A percentile compares a stretch with the other conserved stretches of the same genome.
Conservation (phyloP, 176 grass and related monocot genomes). For the Aegilops bicornis region DNA sequence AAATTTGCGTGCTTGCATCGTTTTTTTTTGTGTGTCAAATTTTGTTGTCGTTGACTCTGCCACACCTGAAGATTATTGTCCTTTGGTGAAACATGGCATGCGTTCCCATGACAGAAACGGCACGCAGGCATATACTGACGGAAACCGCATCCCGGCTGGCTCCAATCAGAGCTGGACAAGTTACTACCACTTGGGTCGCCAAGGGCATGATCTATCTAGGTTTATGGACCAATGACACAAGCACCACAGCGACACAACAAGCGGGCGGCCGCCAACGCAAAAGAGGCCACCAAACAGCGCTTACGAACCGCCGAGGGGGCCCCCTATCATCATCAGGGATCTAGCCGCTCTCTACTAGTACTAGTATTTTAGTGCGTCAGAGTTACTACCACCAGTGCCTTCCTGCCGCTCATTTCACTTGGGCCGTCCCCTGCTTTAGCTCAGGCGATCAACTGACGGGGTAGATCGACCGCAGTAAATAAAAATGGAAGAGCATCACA, state of each 20-base stretch:
- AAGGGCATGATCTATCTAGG: constrained; percentile 16
- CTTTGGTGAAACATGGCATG: background rate
- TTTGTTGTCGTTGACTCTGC: too few relatives aligned
- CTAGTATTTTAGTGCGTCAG: background rate
- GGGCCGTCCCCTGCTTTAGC: too few relatives aligned
- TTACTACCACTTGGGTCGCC: background rate
- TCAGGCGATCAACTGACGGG: too few relatives aligned
- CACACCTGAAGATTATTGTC: too few relatives aligned
- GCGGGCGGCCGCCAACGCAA: background rate
- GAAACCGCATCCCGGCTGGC: background rate
- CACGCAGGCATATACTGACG: background rate
- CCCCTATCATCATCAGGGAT: background rate
- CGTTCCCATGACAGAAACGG: background rate
- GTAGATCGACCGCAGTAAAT: background rate
- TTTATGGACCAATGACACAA: constrained; percentile 7
- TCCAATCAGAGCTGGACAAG: background rate
- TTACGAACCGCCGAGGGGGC: background rate
- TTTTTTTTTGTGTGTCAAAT: too few relatives aligned
- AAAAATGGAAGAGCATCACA: background rate
- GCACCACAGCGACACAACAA: background rate
- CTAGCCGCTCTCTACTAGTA: background rate
- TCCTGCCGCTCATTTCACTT: too few relatives aligned
- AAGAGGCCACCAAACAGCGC: background rate
- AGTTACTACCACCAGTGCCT: background rate
- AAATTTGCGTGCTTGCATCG: too few relatives aligned